Evolutionary conservation across 2,329 filamentous ascomycete genomes (phyloP).

Genomic region (Neofusicoccum ribis): DNA sequence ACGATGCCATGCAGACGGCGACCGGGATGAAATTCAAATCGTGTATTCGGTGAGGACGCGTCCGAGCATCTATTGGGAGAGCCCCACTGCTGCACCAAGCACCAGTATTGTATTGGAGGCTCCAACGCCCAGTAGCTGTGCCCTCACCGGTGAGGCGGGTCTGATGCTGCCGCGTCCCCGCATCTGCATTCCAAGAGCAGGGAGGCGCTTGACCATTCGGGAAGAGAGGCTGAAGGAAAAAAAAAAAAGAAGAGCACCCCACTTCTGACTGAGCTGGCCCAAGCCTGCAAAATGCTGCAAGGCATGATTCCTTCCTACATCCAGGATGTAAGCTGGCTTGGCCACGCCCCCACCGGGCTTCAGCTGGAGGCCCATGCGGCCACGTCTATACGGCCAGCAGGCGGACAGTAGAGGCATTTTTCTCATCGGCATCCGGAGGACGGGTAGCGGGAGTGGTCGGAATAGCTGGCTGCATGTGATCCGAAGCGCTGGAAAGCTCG

Average conservation of each 20-base stretch:
- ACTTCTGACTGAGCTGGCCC: not conserved
- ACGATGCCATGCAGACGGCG: conserved; percentile 7
- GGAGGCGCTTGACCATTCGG: not conserved
- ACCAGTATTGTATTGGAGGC: conserved; percentile 9
- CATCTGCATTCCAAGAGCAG: not conserved
- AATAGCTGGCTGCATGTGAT: not conserved
- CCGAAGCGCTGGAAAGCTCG: not conserved
- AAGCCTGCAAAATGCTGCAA: not conserved
- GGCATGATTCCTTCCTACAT: not conserved
- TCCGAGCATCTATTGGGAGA: conserved; percentile 14
- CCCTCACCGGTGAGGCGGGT: conserved; percentile 14
- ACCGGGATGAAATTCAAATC: conserved; percentile 16
- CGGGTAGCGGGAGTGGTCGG: not conserved
- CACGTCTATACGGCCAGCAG: not conserved
- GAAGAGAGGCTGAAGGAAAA: conserved; percentile 4
- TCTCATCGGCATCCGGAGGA: not conserved
- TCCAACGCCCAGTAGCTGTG: not conserved
- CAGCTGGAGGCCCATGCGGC: not conserved
- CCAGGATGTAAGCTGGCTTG: not conserved
- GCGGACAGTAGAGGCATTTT: conserved; percentile 1
- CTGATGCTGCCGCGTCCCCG: conserved; percentile 12
- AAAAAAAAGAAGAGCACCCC: not conserved
- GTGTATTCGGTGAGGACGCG: conserved; percentile 11
- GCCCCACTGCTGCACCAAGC: conserved; percentile 11
- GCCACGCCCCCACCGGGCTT: not conserved